Evolutionary conservation across 495 filamentous ascomycete genomes (phyloP).

Genomic region (Rhypophila decipiens): DNA sequence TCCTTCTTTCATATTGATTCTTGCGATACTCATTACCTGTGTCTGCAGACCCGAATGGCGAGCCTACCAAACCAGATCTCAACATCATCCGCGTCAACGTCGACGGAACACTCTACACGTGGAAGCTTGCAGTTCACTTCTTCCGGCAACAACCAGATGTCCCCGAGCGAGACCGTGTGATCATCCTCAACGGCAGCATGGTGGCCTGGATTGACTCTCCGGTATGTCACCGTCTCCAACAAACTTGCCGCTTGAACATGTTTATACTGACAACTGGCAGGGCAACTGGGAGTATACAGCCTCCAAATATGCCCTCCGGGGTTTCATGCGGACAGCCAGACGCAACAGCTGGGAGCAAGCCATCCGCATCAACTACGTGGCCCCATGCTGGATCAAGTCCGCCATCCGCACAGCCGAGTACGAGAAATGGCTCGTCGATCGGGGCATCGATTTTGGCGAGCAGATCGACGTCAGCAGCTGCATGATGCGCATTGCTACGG

Average conservation of each 20-base stretch:
- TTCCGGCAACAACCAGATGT: slow-evolving; percentile 31
- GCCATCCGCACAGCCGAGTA: slow-evolving; percentile 17
- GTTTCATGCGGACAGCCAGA: slow-evolving; percentile 26
- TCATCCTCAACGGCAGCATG: slow-evolving; percentile 29
- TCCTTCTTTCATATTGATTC: too few species aligned
- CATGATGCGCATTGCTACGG: slow-evolving; percentile 28
- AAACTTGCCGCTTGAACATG: too few species aligned
- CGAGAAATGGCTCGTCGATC: slow-evolving; percentile 14
- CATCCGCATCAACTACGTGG: slow-evolving; percentile 30
- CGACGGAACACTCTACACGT: slow-evolving; percentile 32
- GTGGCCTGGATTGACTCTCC: slow-evolving; percentile 24
- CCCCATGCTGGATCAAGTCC: slow-evolving; percentile 28
- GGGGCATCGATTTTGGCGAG: slow-evolving; percentile 28
- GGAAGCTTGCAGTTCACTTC: slow-evolving; percentile 39
- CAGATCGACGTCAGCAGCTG: slow-evolving; percentile 20
- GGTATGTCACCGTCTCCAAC: slow-evolving; percentile 6
- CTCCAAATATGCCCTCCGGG: slow-evolving; percentile 30
- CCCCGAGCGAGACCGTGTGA: slow-evolving; percentile 25
- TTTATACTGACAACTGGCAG: too few species aligned
- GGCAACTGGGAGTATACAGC: slow-evolving; percentile 30
- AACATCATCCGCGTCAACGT: slow-evolving; percentile 39
- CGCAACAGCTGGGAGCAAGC: slow-evolving; percentile 24
- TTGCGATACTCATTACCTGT: too few species aligned
- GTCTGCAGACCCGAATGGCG: slow-evolving; percentile 26
- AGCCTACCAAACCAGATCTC: slow-evolving; percentile 31